Conservation (phyloP, 164 flowering plant species). For the Nelumbo lutea region DNA sequence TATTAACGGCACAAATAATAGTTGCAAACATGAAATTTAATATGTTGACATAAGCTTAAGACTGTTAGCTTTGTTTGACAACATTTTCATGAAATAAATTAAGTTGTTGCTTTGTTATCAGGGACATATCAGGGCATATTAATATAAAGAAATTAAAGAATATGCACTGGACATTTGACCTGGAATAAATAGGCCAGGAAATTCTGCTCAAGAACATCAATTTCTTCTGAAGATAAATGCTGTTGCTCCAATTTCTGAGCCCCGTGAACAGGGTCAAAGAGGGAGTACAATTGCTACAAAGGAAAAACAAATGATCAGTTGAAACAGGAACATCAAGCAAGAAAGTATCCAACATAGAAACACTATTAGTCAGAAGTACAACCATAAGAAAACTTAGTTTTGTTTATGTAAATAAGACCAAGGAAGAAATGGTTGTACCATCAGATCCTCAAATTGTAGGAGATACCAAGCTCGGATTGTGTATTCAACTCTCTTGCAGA, state of each 20-base stretch:
- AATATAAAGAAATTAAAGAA: no score
- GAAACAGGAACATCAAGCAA: not conserved
- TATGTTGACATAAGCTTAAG: not conserved
- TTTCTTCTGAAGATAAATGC: constrained; percentile 52
- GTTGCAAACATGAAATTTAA: not conserved
- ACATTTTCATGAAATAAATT: not conserved
- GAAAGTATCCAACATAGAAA: not conserved
- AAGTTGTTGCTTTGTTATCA: not conserved
- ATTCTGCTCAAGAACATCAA: constrained; percentile 82
- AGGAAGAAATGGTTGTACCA: constrained; percentile 39
- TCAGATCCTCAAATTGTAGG: constrained; percentile 92
- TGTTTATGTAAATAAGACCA: not conserved
- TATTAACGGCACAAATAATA: not conserved
- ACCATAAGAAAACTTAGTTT: not conserved
- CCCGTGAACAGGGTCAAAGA: constrained; percentile 79
- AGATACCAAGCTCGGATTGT: constrained; percentile 93
- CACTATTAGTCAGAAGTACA: no score
- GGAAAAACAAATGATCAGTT: not conserved
- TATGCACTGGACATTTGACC: constrained; percentile 33
- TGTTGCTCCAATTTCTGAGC: constrained; percentile 78
- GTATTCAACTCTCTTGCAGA: constrained; percentile 88
- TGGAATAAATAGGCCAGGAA: constrained; percentile 69
- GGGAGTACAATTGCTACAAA: constrained; percentile 83
- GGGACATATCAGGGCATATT: not conserved
- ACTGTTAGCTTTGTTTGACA: not conserved